phyloP scores from a whole-genome alignment of 345 rosid genomes.

The Populus alba region DNA sequence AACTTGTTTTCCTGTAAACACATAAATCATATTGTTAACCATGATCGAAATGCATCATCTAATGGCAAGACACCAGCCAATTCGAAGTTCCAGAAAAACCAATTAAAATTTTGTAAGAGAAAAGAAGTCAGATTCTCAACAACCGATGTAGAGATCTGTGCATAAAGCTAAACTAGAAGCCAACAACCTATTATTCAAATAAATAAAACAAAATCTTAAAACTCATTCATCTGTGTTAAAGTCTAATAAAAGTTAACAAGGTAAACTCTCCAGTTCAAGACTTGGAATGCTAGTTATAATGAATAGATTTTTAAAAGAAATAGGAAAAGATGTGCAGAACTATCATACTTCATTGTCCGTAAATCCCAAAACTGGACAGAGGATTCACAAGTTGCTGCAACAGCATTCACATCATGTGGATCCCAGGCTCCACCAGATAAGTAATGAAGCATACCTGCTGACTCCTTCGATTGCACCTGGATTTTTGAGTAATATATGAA shows the following conservation, averaged over 20 bases:
- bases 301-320: background rate
- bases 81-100: background rate
- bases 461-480: constrained; percentile 74
- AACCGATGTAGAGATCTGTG: background rate
- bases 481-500: constrained; percentile 30
- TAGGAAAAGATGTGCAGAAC: background rate
- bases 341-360: constrained; percentile 68
- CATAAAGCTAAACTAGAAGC: background rate
- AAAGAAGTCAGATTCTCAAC: background rate
- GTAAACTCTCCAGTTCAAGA: background rate
- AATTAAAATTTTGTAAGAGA: background rate
- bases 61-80: constrained; percentile 2
- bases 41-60: background rate
- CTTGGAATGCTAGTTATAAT: background rate
- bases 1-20: constrained; percentile 60
- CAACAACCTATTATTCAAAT: background rate
- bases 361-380: constrained; percentile 90
- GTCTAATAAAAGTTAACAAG: background rate
- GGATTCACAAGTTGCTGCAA: constrained; percentile 81
- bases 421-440: constrained; percentile 92
- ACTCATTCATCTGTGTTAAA: background rate
- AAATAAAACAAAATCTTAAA: background rate
- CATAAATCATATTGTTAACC: constrained; percentile 5
- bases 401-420: constrained; percentile 76
- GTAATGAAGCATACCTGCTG: constrained; percentile 78